A percentile compares a stretch with the other conserved stretches of the same genome.
These are phyloP conservation scores for Plantago rigida DNA, from an alignment of 305 asterid species.

Conservation along the genomic window DNA sequence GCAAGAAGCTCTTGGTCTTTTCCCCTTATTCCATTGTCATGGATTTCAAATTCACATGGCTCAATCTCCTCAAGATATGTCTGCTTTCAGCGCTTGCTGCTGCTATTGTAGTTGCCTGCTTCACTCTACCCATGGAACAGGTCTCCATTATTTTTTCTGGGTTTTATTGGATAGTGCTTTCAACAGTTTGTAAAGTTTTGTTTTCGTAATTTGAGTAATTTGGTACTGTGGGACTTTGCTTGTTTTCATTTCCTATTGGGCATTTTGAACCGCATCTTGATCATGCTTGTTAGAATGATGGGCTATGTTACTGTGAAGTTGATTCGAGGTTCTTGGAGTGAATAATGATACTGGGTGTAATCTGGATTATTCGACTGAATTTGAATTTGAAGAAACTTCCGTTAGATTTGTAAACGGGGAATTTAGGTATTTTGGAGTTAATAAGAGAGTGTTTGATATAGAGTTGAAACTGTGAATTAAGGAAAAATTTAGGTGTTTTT, in stretches of 20 bases:
- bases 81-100: constrained; percentile 46
- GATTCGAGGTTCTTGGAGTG: background rate
- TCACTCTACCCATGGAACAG: constrained; percentile 84
- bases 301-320: background rate
- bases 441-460: too few species aligned
- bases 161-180: background rate
- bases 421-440: too few species aligned
- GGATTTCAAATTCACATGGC: constrained; percentile 42
- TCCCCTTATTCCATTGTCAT: constrained; percentile 26
- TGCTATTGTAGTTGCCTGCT: constrained; percentile 58
- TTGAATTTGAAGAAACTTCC: background rate
- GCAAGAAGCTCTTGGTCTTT: constrained; percentile 31
- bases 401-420: too few species aligned
- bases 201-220: constrained; percentile 3
- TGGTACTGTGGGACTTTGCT: constrained; percentile 2
- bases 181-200: background rate
- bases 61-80: constrained; percentile 31
- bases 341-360: background rate
- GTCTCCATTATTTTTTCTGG: constrained; percentile 29
- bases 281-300: constrained; percentile 1
- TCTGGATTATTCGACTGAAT: background rate
- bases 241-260: background rate
- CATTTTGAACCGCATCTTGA: background rate
- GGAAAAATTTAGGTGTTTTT: too few species aligned
- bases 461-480: too few species aligned